Conservation (phyloP, 306 rosid species). For the Phaseolus lunatus region DNA sequence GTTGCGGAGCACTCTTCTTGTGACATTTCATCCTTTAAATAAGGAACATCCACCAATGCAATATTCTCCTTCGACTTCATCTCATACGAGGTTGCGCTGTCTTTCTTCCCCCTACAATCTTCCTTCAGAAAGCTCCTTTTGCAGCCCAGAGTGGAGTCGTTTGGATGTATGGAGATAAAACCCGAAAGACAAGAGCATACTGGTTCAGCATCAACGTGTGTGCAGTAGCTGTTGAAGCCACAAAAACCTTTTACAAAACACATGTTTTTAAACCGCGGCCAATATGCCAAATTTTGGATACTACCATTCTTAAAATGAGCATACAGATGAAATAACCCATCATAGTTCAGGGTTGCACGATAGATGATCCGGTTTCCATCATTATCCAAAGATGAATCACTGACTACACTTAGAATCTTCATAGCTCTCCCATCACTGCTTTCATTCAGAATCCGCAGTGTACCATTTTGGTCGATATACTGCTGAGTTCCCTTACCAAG, state of each 20-base stretch:
- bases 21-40: not conserved
- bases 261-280: fast-evolving
- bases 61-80: not conserved
- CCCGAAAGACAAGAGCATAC: constrained; percentile 37
- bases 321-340: constrained; percentile 44
- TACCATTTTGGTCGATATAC: constrained; percentile 36
- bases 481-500: not conserved
- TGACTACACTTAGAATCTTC: not conserved
- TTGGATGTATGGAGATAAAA: constrained; percentile 27
- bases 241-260: constrained; percentile 20
- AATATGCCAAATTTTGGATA: fast-evolving
- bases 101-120: constrained; percentile 23
- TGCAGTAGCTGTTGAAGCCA: constrained; percentile 49
- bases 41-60: not conserved
- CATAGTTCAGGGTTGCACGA: constrained; percentile 42
- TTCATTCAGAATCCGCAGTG: not conserved
- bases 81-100: not conserved
- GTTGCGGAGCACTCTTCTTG: constrained; percentile 35
- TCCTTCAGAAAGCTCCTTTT: constrained; percentile 33
- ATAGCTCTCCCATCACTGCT: not conserved
- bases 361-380: not conserved
- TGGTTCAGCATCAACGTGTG: constrained; percentile 7
- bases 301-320: constrained; percentile 1
- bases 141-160: constrained; percentile 32
- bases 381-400: not conserved